Evolutionary conservation across 805 yeast genomes (phyloP).

Genomic region (Nematodospora valgi): DNA sequence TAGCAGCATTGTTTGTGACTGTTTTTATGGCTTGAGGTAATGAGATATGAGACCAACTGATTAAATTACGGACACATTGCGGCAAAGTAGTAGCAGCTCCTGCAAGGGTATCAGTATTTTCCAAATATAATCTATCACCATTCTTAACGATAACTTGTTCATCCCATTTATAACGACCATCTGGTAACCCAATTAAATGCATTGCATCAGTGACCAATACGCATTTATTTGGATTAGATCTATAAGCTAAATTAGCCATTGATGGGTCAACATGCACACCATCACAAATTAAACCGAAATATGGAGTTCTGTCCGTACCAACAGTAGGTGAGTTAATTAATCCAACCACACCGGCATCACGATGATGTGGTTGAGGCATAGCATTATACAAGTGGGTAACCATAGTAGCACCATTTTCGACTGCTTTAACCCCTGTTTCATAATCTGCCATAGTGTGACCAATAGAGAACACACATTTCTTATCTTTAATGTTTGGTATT

Average conservation of each 20-base stretch:
- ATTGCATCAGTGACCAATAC: slow-evolving; percentile 59
- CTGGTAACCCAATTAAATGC: slow-evolving; percentile 53
- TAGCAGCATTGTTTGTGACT: slow-evolving; percentile 53
- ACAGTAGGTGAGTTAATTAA: slow-evolving; percentile 32
- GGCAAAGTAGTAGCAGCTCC: slow-evolving; percentile 59
- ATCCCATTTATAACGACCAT: slow-evolving; percentile 55
- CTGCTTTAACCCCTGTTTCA: slow-evolving; percentile 39
- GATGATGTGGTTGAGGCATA: slow-evolving; percentile 59
- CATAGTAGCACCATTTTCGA: slow-evolving; percentile 54
- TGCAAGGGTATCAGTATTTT: slow-evolving; percentile 57
- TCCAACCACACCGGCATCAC: slow-evolving; percentile 57
- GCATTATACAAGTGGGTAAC: slow-evolving; percentile 61
- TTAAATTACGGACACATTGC: slow-evolving; percentile 47
- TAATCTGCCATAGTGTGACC: slow-evolving; percentile 47
- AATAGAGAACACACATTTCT: slow-evolving; percentile 39
- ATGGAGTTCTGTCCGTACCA: slow-evolving; percentile 31
- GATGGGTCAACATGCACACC: slow-evolving; percentile 60
- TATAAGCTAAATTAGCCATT: slow-evolving; percentile 47
- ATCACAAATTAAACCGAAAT: slow-evolving; percentile 53
- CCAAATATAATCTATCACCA: slow-evolving; percentile 44
- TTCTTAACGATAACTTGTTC: slow-evolving; percentile 45
- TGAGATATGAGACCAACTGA: slow-evolving; percentile 46
- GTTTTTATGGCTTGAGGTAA: slow-evolving; percentile 54
- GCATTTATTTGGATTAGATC: slow-evolving; percentile 50
- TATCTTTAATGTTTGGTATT: slow-evolving; percentile 32